Evolutionary conservation across 805 yeast genomes (phyloP).

Genomic region (Saturnispora sanitii): DNA sequence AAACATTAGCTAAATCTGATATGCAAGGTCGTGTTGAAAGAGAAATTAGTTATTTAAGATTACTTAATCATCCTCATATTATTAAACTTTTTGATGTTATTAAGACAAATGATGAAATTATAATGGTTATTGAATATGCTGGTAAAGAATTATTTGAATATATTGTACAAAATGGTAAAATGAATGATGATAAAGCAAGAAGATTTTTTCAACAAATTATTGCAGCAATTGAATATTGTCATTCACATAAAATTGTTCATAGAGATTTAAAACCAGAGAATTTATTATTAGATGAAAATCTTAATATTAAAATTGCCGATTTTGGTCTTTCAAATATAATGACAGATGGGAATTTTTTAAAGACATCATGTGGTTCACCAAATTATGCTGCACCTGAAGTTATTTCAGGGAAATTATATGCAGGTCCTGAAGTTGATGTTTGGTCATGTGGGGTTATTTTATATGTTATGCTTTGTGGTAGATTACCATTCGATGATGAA

Average conservation of each 20-base stretch:
- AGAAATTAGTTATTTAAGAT: constrained; percentile 80
- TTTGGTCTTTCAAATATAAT: constrained; percentile 89
- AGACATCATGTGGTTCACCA: constrained; percentile 94
- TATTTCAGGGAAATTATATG: constrained; percentile 85
- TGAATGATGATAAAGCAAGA: constrained; percentile 87
- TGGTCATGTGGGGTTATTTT: constrained; percentile 96
- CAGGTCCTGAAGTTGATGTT: constrained; percentile 97
- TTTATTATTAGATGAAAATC: constrained; percentile 73
- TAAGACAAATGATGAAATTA: constrained; percentile 88
- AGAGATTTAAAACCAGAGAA: constrained; percentile 96
- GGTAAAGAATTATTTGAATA: constrained; percentile 95
- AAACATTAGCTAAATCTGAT: constrained; percentile 85
- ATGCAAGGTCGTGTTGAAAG: constrained; percentile 96
- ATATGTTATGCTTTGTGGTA: constrained; percentile 92
- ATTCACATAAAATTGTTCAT: constrained; percentile 91
- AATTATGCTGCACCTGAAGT: constrained; percentile 98
- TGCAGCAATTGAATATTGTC: constrained; percentile 94
- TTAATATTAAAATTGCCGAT: constrained; percentile 93
- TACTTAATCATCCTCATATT: constrained; percentile 91
- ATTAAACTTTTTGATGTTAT: constrained; percentile 92
- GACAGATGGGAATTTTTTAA: constrained; percentile 95
- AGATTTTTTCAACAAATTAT: constrained; percentile 93
- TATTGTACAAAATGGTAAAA: constrained; percentile 85
- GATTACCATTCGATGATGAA: constrained; percentile 94
- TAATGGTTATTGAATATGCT: constrained; percentile 95